Base-by-base conservation (phyloP, 768 basidiomycete genomes). In the Suillus ampliporus region DNA sequence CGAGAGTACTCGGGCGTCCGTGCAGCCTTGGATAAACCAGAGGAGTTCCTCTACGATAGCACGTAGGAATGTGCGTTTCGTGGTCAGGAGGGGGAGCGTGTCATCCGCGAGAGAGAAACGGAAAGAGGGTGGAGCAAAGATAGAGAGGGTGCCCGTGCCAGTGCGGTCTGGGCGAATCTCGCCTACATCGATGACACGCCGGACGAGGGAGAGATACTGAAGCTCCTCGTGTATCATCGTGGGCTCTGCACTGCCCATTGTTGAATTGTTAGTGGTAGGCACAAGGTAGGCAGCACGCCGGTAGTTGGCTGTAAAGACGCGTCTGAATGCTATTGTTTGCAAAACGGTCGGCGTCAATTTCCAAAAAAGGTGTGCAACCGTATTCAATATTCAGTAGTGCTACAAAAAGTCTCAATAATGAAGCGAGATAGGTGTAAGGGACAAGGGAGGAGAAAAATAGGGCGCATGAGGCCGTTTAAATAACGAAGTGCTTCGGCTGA, bases 41-140 rank as follows among this genome's bases (percentile, higher is more conserved):
- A 99, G 81, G 1, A 99, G 86, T 68, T 99, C 97, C 71, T 96
- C 95, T 23, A 93, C 77, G 44, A 99, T 96, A 0, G 94, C 97
- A 34, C 92, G 89, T 28, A 92, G 77, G 72, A 97, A 99, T 4
- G 95, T 97, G 63, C 92, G 89, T 75, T 99, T 99, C 0, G 97
- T 99, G 21, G 97, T 98, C 43, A 98, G 82, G 15, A 99, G 86
- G 4, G 97, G 97, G 4, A 99, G 82, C 5, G 89, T 86, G 58
- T 82, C 78, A 73, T 91, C 73, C 7, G 84, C 78, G 61, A 99
- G 89, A 17, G 92, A 91, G 83, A 99, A 99, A 17, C 95, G 91
- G 57, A 99, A 80, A 14, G 89, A 83, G 3, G 90, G 91, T 7
- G 97, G 97, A 0, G 95, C 96, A 72, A 99, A 99, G 73, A 97